A percentile compares a stretch with the other conserved stretches of the same genome.
Evolutionary conservation across 768 basidiomycete species (phyloP).

Genomic region (Mycena metata): DNA sequence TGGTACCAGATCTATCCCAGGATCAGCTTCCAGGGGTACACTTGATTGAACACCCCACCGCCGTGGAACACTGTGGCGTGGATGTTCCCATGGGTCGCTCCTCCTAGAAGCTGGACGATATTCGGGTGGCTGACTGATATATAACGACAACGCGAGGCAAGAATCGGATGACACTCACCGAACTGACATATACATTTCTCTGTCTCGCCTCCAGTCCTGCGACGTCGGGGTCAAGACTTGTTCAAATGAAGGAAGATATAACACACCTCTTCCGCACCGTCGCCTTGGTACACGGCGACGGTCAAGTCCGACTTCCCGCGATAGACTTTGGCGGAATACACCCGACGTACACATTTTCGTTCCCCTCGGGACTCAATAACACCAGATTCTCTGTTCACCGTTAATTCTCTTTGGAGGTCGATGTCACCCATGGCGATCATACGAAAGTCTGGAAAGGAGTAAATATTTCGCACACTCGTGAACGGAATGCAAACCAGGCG

Average conservation of each 20-base stretch:
- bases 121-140: no score
- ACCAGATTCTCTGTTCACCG: neutral
- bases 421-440: constrained; percentile 8
- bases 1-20: no score
- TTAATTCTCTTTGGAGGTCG: neutral
- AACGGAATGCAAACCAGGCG: no score
- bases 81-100: no score
- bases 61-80: no score
- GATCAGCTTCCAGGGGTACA: no score
- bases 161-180: no score
- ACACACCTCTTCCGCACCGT: constrained; percentile 8
- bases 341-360: neutral
- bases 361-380: neutral
- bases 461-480: neutral
- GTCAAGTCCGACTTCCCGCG: neutral
- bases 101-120: no score
- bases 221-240: neutral
- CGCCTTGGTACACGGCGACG: constrained; percentile 12
- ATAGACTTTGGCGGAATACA: constrained; percentile 4
- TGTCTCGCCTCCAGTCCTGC: neutral
- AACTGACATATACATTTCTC: neutral
- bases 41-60: no score
- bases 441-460: neutral
- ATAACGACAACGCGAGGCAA: no score
- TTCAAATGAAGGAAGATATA: neutral